Evolutionary conservation across 352 stramenopile genomes (phyloP).

Genomic region (Phytophthora cactorum): DNA sequence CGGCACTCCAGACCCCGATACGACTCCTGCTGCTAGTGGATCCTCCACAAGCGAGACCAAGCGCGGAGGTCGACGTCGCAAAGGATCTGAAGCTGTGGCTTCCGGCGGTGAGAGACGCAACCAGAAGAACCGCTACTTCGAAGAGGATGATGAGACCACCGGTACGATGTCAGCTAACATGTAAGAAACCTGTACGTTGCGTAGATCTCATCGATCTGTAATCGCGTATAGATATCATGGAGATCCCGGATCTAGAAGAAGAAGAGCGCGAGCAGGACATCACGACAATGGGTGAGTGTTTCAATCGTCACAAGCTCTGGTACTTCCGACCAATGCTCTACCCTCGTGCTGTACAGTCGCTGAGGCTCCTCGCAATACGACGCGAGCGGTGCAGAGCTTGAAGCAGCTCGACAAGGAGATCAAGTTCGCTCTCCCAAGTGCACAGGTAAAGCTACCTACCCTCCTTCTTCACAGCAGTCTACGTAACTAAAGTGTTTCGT

Average conservation of each 20-base stretch:
- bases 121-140: constrained; percentile 80
- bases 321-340: not conserved
- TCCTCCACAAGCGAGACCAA: constrained; percentile 49
- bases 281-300: constrained; percentile 45
- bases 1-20: constrained; percentile 15
- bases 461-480: not conserved
- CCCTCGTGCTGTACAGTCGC: constrained; percentile 46
- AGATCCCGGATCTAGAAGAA: constrained; percentile 84
- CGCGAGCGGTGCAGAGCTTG: constrained; percentile 68
- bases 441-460: constrained; percentile 35
- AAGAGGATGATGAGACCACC: constrained; percentile 70
- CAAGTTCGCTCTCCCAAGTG: constrained; percentile 73
- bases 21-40: constrained; percentile 14
- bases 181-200: not conserved
- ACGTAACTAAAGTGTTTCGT: not conserved
- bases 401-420: constrained; percentile 84
- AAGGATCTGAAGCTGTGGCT: constrained; percentile 48
- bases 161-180: constrained; percentile 31
- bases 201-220: not conserved
- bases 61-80: constrained; percentile 58
- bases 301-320: not conserved
- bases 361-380: constrained; percentile 79
- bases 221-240: constrained; percentile 68
- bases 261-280: constrained; percentile 82
- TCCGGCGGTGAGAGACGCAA: constrained; percentile 33